Conservation (phyloP, 352 stramenopile species). For the Blastocystis sp. region DNA sequence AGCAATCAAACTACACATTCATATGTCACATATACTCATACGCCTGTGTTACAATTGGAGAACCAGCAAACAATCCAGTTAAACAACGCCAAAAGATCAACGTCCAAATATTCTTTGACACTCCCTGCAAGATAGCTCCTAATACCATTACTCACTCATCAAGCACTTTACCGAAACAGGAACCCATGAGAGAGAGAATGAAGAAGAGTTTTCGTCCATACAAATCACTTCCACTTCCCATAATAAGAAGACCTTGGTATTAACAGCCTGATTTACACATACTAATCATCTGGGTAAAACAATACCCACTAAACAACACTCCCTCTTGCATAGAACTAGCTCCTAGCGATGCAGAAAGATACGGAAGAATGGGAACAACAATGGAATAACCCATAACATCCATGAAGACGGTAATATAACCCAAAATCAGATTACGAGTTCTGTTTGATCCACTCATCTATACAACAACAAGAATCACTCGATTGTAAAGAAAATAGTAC, state of each 20-base stretch:
- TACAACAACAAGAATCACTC: no score
- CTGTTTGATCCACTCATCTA: no score
- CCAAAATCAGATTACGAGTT: constrained; percentile 26
- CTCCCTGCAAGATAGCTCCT: constrained; percentile 22
- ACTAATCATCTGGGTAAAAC: constrained; percentile 42
- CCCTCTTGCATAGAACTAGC: background rate
- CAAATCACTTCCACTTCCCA: constrained; percentile 43
- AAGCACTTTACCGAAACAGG: constrained; percentile 1
- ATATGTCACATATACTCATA: background rate
- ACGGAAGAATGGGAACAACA: constrained; percentile 39
- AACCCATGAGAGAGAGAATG: constrained; percentile 27
- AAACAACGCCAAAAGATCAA: constrained; percentile 32
- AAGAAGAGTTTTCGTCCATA: constrained; percentile 52
- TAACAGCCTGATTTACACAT: background rate
- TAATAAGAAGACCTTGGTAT: constrained; percentile 18
- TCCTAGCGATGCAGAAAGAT: background rate
- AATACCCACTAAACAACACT: constrained; percentile 26
- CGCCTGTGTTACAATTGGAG: constrained; percentile 20
- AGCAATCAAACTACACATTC: constrained; percentile 24
- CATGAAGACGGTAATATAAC: constrained; percentile 56
- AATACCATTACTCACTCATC: background rate
- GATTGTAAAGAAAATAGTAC: no score
- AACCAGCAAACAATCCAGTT: constrained; percentile 24
- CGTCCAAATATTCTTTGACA: background rate
- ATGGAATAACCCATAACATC: constrained; percentile 38